Evolutionary conservation across 2,329 filamentous ascomycete genomes (phyloP), one percentile per base, ranked within the genome.

Genomic region (Colletotrichum somersetense): DNA sequence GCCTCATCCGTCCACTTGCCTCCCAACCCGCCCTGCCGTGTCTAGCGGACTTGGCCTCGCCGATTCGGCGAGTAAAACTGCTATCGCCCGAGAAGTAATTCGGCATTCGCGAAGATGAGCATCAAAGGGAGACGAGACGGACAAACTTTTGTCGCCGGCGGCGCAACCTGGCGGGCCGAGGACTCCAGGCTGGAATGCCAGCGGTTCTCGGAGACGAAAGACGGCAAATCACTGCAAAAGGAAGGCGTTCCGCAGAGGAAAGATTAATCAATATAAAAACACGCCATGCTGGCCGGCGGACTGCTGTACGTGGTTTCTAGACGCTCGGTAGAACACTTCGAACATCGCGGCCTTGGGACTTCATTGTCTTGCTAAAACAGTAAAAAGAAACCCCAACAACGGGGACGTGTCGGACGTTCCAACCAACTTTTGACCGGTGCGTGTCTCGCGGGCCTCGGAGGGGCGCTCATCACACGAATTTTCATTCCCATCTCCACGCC

Each of bases 1-100:
- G 59, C 66, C 33, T 69, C 69, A 68, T 72, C 59, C 65, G 65
- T 20, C 38, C 4, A 14, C 35, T 20, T 2, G 5, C 35, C 11
- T 18, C 16, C 40, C 14, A 20, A 42, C 16, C n/a, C 33, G 33
- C 7, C 26, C n/a, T 20, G 7, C 7, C 20, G 6, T 40, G 18
- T 12, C 16, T 2, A 62, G 26, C 18, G 11, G 10, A 5, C 30
- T 5, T 5, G 33, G 30, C 16, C 30, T 62, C 3, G 16, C 20
- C 44, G 18, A 5, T 16, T 6, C 5, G 18, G 33, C 44, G 20
- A 50, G 30, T 20, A 5, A 11, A 16, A 16, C 35, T 1, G 16
- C 18, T 2, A 2, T 1, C 11, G 3, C 14, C 2, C 1, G 26
- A 11, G 2, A 20, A 40, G 12, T 1, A 1, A 8, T 11, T 18